Conservation (phyloP, 164 flowering plant species). For the Hamamelis virginiana region DNA sequence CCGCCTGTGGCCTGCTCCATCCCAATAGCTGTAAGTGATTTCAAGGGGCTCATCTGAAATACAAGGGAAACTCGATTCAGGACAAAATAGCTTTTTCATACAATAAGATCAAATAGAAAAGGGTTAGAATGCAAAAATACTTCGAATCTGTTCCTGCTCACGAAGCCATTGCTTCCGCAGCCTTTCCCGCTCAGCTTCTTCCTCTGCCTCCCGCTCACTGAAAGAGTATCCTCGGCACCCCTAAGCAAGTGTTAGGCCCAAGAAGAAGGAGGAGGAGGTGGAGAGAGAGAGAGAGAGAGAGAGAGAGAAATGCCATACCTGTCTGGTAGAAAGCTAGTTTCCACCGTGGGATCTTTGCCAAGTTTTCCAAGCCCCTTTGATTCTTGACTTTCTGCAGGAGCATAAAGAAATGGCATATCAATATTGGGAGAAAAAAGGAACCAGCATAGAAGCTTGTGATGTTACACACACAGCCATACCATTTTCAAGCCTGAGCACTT, state of each 20-base stretch:
- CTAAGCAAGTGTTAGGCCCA: slow-evolving; percentile 41
- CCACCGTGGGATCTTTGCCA: slow-evolving; percentile 96
- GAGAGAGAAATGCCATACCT: slow-evolving; percentile 54
- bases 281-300: slow-evolving; percentile 9
- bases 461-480: background rate
- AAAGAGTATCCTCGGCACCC: slow-evolving; percentile 56
- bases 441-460: background rate
- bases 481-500: background rate
- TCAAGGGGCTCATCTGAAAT: slow-evolving; percentile 87
- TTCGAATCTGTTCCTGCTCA: slow-evolving; percentile 87
- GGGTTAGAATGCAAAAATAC: slow-evolving; percentile 34
- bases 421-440: background rate
- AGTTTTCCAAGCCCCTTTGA: slow-evolving; percentile 49
- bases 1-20: slow-evolving; percentile 97
- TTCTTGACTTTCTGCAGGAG: slow-evolving; percentile 44
- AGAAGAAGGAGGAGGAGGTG: slow-evolving; percentile 9
- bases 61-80: slow-evolving; percentile 17
- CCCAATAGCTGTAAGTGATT: slow-evolving; percentile 99
- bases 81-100: background rate
- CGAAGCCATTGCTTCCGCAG: slow-evolving; percentile 81
- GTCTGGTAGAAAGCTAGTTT: slow-evolving; percentile 95
- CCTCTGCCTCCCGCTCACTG: slow-evolving; percentile 99
- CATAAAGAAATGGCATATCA: background rate
- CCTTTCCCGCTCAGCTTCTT: slow-evolving; percentile 95
- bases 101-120: background rate